Conservation (phyloP, 371 early-diverging fungal genomes). For the Syncephalastrum monosporum region DNA sequence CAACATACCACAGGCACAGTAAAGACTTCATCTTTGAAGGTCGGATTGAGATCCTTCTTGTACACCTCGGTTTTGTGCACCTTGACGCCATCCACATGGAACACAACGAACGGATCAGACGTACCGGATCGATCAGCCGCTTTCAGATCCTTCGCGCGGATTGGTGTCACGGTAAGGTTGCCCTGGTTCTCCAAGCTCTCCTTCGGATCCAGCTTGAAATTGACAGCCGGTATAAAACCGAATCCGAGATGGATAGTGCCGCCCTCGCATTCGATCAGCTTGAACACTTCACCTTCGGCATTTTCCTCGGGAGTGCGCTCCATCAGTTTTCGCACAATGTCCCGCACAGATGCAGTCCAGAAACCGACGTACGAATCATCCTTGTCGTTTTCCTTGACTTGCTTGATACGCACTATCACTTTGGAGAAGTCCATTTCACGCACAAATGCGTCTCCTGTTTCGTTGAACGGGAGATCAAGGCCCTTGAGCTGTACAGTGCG, state of each 20-base stretch:
- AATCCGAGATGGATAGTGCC: constrained; percentile 40
- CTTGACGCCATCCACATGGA: constrained; percentile 72
- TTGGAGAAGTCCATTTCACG: constrained; percentile 52
- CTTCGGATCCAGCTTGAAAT: constrained; percentile 41
- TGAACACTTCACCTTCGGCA: constrained; percentile 18
- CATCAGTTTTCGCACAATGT: constrained; percentile 35
- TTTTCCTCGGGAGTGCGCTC: constrained; percentile 19
- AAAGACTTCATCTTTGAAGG: constrained; percentile 75
- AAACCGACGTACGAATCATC: constrained; percentile 27
- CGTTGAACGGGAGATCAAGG: constrained; percentile 32
- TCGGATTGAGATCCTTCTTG: constrained; percentile 82
- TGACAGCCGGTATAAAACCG: constrained; percentile 37
- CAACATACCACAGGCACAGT: constrained; percentile 57
- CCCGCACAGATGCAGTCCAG: constrained; percentile 23
- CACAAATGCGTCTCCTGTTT: constrained; percentile 47
- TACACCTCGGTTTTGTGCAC: constrained; percentile 76
- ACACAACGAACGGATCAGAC: constrained; percentile 84
- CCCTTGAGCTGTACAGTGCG: constrained; percentile 40
- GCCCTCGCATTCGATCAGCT: constrained; percentile 27
- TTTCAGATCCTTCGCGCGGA: constrained; percentile 44
- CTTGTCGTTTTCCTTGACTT: constrained; percentile 34
- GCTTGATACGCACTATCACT: constrained; percentile 32
- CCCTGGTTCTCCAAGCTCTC: constrained; percentile 56
- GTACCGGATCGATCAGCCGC: constrained; percentile 62
- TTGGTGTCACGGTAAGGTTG: constrained; percentile 38